Evolutionary conservation across 495 filamentous ascomycete species (phyloP), one percentile per base, ranked within the genome.

Genomic region (Hypoxylon perforatum): DNA sequence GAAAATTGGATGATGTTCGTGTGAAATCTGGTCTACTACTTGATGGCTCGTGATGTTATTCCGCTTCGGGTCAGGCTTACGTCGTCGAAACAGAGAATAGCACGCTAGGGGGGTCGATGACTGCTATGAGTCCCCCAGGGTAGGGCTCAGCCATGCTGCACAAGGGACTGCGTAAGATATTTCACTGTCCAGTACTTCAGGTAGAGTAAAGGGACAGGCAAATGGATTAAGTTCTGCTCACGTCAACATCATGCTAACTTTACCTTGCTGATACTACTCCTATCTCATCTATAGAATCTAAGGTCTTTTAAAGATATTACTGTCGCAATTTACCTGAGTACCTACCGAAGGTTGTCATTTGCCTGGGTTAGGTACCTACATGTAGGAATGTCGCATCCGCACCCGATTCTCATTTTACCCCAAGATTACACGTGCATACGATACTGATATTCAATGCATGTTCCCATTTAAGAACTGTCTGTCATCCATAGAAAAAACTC

Each of bases 401-500:
- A 17, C 23, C 21, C 23, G 10, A 22, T 12, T 35, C 23, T 55
- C 52, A 45, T 45, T 33, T 42, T 15, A 14, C 8, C 36, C 17
- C 45, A 49, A 25, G 18, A 44, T 28, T 5, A 14, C 30, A 53
- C 18, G 33, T 28, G 12, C 10, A 39, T 38, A 18, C 21, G 10
- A 38, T 53, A 11, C 25, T 42, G 14, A 35, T 17, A 45, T 19
- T 33, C 25, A 38, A 23, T 47, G 17, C 38, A 47, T 41, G 14
- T 7, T 15, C n/a, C 19, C 44, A 3, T 12, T 3, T 4, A 17
- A 21, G 25, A 28, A 28, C 25, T 28, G 25, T 7, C 25, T n/a
- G n/a, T n/a, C n/a, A n/a, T n/a, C n/a, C n/a, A n/a, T n/a, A n/a
- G 4, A 21, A 15, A 54, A 18, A 52, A 30, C 44, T 56, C 60